phyloP scores from a whole-genome alignment of 805 yeast species.

The Metschnikowia kunwiensis region DNA sequence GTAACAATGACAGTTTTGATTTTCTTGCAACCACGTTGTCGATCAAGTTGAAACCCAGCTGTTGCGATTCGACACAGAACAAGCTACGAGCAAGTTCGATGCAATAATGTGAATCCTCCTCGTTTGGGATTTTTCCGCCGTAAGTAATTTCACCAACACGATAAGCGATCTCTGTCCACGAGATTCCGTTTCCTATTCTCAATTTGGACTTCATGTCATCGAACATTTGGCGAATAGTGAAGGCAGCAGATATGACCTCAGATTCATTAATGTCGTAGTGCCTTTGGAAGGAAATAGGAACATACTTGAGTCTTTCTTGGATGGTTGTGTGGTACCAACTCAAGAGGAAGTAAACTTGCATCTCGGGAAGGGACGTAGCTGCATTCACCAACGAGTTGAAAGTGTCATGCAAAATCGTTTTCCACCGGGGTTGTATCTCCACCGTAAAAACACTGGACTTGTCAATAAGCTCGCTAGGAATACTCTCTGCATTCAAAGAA shows the following conservation, averaged over 20 bases:
- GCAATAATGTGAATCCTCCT: conserved; percentile 39
- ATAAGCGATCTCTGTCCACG: conserved; percentile 52
- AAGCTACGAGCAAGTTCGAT: conserved; percentile 30
- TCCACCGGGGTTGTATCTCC: conserved; percentile 64
- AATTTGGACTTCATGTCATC: not conserved
- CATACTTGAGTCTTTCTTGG: conserved; percentile 54
- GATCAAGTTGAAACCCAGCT: conserved; percentile 41
- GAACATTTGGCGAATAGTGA: conserved; percentile 44
- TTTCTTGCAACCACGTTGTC: conserved; percentile 21
- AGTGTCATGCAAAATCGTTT: conserved; percentile 41
- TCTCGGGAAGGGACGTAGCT: not conserved
- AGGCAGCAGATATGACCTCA: conserved; percentile 56
- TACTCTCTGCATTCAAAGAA: conserved; percentile 35
- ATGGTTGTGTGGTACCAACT: conserved; percentile 71
- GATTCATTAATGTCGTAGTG: conserved; percentile 68
- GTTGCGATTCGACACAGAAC: conserved; percentile 42
- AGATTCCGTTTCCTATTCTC: conserved; percentile 26
- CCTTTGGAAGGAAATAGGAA: conserved; percentile 61
- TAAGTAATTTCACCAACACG: conserved; percentile 56
- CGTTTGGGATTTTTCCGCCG: conserved; percentile 59
- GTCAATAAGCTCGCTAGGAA: conserved; percentile 57
- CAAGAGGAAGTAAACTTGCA: conserved; percentile 49
- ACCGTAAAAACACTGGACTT: conserved; percentile 53
- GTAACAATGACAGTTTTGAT: conserved; percentile 20
- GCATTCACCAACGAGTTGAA: conserved; percentile 19